Percentiles rank a stretch among this genome's conserved stretches.
Conservation (phyloP, 179 eudicot species). For the Beta corolliflora region DNA sequence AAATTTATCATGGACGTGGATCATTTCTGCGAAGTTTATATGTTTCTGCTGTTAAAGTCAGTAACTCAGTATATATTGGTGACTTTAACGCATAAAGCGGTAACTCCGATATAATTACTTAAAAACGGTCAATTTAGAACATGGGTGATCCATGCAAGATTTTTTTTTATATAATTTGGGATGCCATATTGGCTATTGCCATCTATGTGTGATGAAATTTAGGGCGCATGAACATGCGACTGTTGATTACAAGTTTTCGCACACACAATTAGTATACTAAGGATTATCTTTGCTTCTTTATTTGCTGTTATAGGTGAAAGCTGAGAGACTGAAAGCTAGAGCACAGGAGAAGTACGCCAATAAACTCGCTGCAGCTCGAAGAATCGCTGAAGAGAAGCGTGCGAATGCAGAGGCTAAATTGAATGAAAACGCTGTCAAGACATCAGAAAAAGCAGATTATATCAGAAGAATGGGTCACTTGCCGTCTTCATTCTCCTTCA, state of each 20-base stretch:
- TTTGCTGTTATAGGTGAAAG: constrained; percentile 56
- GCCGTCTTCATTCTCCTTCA: constrained; percentile 82
- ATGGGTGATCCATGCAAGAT: too few relatives aligned
- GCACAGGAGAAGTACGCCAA: constrained; percentile 83
- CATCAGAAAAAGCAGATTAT: constrained; percentile 91
- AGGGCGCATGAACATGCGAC: too few relatives aligned
- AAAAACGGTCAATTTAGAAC: too few relatives aligned
- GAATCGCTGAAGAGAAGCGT: constrained; percentile 92
- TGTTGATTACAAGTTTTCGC: too few relatives aligned
- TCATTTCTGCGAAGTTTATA: too few relatives aligned
- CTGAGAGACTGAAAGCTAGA: constrained; percentile 75
- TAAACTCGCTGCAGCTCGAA: constrained; percentile 73
- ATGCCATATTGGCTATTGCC: too few relatives aligned
- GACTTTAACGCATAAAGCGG: too few relatives aligned
- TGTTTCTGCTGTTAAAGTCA: too few relatives aligned
- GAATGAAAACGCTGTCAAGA: constrained; percentile 77
- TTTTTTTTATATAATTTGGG: too few relatives aligned
- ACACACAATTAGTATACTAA: neutral
- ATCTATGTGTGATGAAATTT: too few relatives aligned
- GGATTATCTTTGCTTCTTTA: neutral
- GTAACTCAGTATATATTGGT: too few relatives aligned
- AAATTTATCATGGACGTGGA: too few relatives aligned
- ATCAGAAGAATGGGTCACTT: constrained; percentile 90
- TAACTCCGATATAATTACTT: neutral
- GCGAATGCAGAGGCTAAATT: constrained; percentile 83